phyloP scores from a whole-genome alignment of 2,329 filamentous ascomycete species.

The Penicillium crustosum region DNA sequence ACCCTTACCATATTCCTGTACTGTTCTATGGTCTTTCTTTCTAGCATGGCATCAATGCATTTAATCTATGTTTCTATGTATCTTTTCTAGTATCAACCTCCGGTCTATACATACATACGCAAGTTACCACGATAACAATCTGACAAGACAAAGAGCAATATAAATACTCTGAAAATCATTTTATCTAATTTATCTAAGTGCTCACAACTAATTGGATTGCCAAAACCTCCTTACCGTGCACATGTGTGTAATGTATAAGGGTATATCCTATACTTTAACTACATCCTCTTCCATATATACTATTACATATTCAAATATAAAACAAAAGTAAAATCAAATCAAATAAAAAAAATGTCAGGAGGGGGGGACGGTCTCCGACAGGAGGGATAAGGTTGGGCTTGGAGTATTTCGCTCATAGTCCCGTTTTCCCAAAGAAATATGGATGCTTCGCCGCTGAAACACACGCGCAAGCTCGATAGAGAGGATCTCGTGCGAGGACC shows the following conservation, averaged over 20 bases:
- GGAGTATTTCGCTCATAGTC: too few species aligned
- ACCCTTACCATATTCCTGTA: neutral
- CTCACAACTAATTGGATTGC: neutral
- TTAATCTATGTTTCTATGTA: neutral
- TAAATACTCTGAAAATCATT: neutral
- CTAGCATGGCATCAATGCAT: neutral
- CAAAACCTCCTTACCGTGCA: neutral
- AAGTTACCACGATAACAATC: neutral
- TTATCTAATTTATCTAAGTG: neutral
- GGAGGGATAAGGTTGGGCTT: too few species aligned
- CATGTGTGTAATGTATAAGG: neutral
- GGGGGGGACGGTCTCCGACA: neutral
- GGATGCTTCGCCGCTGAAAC: neutral
- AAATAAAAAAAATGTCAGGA: neutral
- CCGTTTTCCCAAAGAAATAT: neutral
- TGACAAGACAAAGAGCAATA: neutral
- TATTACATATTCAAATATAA: neutral
- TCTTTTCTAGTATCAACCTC: neutral
- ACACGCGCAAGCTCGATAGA: neutral
- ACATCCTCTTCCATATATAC: too few species aligned
- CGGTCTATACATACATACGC: neutral
- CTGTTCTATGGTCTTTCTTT: neutral
- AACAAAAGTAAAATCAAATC: too few species aligned
- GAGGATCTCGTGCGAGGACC: neutral
- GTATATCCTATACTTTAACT: neutral